Base-by-base conservation (phyloP, 1,139 yeast species). In the Arxiozyma slooffiae region DNA sequence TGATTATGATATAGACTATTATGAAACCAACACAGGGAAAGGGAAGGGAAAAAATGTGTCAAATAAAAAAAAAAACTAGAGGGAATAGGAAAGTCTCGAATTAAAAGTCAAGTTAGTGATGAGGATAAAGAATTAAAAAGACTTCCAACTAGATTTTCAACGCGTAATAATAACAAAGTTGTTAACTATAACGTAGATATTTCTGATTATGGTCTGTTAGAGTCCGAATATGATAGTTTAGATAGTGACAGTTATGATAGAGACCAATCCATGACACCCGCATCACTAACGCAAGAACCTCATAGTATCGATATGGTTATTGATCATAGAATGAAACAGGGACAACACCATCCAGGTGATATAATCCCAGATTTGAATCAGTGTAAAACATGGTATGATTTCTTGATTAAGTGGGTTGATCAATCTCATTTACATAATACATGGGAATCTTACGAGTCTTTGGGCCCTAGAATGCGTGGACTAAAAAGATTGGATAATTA, bases 351-450 rank as follows among this genome's bases (percentile, higher is more conserved):
- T 11, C 36, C 56, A 14, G 73, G 67, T 54, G 57, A 64, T 21
- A 75, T 76, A 16, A 54, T 62, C 14, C 71, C 74, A 47, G 69
- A 66, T 44, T 54, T 71, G 38, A 57, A 71, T 24, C 82, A 79
- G 53, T 81, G 85, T 23, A 82, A 82, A 57, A 69, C 70, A 46
- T 82, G 80, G 54, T 82, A 73, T 60, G 72, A 80, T 50, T 85
- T 80, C 64, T 70, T 81, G 57, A 78, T 94, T 58, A 94, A 94
- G 69, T 94, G 99, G 98, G 76, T 79, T 24, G 87, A 80, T 50
- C 76, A 81, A 54, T 87, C 97, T 17, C 98, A 94, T 70, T 74
- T 92, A 56, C 99, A 92, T 70, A 92, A 92, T 65, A 84, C 96
- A 1, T 94, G 97, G 97, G 96, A 90, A 66, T 67, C 79, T 1